These are phyloP conservation scores for Ceratocystis cacaofunesta DNA, from an alignment of 2,329 filamentous ascomycete genomes.

Conservation along the genomic window DNA sequence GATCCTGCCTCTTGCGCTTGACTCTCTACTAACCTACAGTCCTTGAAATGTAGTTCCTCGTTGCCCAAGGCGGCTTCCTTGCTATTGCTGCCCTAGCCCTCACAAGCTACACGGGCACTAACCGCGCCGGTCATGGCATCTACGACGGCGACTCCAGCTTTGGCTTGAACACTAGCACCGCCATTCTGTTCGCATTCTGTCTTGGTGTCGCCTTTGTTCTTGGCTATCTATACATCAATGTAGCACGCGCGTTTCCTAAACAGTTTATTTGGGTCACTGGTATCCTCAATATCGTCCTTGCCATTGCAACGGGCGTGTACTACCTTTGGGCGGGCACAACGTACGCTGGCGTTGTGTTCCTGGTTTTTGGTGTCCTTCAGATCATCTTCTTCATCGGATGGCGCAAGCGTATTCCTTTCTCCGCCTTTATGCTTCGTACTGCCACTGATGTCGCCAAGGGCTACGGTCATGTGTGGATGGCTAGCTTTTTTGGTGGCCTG, in stretches of 20 bases:
- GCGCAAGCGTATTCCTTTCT: conserved; percentile 84
- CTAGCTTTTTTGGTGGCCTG: conserved; percentile 71
- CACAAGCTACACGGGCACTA: conserved; percentile 60
- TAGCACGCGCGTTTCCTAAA: conserved; percentile 66
- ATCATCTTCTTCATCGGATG: conserved; percentile 75
- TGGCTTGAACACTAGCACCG: conserved; percentile 63
- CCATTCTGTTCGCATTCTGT: conserved; percentile 71
- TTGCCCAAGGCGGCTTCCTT: conserved; percentile 56
- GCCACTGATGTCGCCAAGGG: conserved; percentile 71
- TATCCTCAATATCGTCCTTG: conserved; percentile 72
- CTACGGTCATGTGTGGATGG: conserved; percentile 73
- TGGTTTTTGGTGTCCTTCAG: conserved; percentile 67
- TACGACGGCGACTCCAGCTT: conserved; percentile 53
- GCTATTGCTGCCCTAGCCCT: conserved; percentile 64
- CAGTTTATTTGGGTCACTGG: conserved; percentile 87
- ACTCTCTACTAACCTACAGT: background rate
- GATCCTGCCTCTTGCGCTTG: too few species aligned
- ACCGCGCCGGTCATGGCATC: conserved; percentile 64
- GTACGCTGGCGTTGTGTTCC: conserved; percentile 73
- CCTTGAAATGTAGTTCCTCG: conserved; percentile 41
- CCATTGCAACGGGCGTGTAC: conserved; percentile 73
- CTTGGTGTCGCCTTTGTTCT: conserved; percentile 63
- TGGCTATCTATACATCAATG: conserved; percentile 61
- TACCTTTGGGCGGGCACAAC: conserved; percentile 67
- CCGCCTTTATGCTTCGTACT: conserved; percentile 75